A percentile compares a stretch with the other conserved stretches of the same genome.
Conservation (phyloP, 2,329 filamentous ascomycete species). For the Calcarisporium arbuscula region DNA sequence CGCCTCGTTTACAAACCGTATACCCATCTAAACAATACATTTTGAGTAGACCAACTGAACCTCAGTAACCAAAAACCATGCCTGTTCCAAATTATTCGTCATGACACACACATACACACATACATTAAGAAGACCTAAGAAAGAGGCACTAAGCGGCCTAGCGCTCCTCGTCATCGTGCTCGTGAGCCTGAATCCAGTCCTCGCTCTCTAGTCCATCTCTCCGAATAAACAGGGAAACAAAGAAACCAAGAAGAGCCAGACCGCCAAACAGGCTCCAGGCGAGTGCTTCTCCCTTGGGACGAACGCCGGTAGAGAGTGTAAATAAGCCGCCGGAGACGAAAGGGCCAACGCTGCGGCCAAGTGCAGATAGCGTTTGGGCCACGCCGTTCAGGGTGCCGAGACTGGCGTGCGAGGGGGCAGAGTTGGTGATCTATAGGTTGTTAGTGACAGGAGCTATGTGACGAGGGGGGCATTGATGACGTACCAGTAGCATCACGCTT, state of each 20-base stretch:
- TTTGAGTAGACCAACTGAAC: too few species aligned
- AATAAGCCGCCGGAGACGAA: conserved; percentile 85
- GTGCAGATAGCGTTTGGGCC: conserved; percentile 87
- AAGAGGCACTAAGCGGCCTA: too few species aligned
- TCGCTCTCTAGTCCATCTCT: conserved; percentile 55
- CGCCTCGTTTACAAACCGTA: too few species aligned
- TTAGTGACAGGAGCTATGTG: background rate
- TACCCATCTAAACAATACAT: too few species aligned
- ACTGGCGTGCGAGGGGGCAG: conserved; percentile 75
- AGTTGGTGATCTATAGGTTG: conserved; percentile 73
- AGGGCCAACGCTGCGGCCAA: conserved; percentile 80
- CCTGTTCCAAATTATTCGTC: too few species aligned
- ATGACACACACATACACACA: too few species aligned
- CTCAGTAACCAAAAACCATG: too few species aligned
- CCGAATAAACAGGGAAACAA: conserved; percentile 71
- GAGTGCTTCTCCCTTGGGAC: conserved; percentile 75
- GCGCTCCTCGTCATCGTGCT: conserved; percentile 21
- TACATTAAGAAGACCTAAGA: too few species aligned
- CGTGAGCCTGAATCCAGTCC: conserved; percentile 37
- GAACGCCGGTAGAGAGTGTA: conserved; percentile 65
- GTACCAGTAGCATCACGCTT: conserved; percentile 78
- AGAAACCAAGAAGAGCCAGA: conserved; percentile 72
- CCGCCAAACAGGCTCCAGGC: conserved; percentile 86
- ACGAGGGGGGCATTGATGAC: conserved; percentile 20
- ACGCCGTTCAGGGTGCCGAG: conserved; percentile 89